Evolutionary conservation across 495 filamentous ascomycete genomes (phyloP), one percentile per base, ranked within the genome.

Genomic region (Xylaria curta): DNA sequence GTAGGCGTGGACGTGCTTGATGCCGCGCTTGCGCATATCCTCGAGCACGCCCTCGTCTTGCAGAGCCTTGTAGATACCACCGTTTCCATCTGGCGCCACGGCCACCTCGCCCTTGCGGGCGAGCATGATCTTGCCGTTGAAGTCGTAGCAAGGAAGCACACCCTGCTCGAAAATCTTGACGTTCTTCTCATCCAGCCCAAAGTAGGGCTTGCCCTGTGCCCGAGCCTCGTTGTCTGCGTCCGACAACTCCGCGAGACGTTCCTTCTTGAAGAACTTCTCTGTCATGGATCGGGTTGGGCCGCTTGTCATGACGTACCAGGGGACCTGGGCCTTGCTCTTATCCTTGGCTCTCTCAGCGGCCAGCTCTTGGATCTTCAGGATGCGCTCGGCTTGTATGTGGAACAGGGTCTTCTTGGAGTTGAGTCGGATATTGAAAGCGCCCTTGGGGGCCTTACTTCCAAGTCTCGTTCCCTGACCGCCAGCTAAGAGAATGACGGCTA

Each of bases 241-340:
- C 7, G 73, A 77, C 3, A 79, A 61, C 66, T 79, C 77, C 8
- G 70, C 75, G 6, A 79, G 70, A 33, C 89, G 88, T 82, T 98
- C 85, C 79, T 97, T 84, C 81, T 92, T 84, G 81, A 99, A 99
- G 85, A 94, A 99, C 67, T 91, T 87, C 87, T 97, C 93, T 9
- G 96, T 99, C 12, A 94, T 92, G 66, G 89, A 89, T 74, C 95
- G 88, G 15, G 96, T 99, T n/a, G 96, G 97, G 12, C 96, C 96
- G 75, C 94, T 97, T 72, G 96, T 99, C 96, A 99, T 99, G 78
- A 99, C 92, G 84, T 98, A 99, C 96, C 96, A 99, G 8, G 96
- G 97, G 40, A 99, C 90, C 9, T 91, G 87, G 40, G 92, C 91
- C 70, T 88, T 86, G 74, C 84, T 78, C 38, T 70, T 77, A 66